Conservation (phyloP, 176 grass and related monocot species). For the Alopecurus myosuroides region DNA sequence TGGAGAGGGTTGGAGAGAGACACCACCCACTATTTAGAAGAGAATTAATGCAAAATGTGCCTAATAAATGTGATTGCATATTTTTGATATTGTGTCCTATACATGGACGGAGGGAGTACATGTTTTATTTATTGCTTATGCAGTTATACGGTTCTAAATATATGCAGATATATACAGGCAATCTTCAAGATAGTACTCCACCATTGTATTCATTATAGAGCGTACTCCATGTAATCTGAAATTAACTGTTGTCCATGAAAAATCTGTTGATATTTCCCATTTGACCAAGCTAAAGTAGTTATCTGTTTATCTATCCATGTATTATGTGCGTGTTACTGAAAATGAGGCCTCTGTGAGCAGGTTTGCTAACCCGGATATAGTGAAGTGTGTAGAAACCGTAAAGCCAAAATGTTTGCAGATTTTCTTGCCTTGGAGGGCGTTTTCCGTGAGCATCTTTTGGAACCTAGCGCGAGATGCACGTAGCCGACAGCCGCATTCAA, state of each 20-base stretch:
- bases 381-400: background rate
- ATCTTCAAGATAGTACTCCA: background rate
- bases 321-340: too few relatives aligned
- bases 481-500: conserved; percentile 11
- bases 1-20: too few relatives aligned
- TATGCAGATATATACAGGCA: background rate
- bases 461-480: background rate
- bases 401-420: background rate
- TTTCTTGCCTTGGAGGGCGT: background rate
- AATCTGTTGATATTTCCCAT: background rate
- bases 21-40: too few relatives aligned
- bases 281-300: background rate
- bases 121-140: background rate
- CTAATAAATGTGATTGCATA: too few relatives aligned
- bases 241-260: background rate
- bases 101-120: too few relatives aligned
- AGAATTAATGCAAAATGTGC: too few relatives aligned
- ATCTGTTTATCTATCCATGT: too few relatives aligned
- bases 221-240: too few relatives aligned
- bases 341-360: background rate
- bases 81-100: too few relatives aligned
- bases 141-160: background rate
- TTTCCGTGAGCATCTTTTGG: conserved; percentile 11
- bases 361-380: background rate
- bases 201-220: background rate